Base-by-base conservation (phyloP, 164 flowering plant genomes). In the Pachysandra terminalis region DNA sequence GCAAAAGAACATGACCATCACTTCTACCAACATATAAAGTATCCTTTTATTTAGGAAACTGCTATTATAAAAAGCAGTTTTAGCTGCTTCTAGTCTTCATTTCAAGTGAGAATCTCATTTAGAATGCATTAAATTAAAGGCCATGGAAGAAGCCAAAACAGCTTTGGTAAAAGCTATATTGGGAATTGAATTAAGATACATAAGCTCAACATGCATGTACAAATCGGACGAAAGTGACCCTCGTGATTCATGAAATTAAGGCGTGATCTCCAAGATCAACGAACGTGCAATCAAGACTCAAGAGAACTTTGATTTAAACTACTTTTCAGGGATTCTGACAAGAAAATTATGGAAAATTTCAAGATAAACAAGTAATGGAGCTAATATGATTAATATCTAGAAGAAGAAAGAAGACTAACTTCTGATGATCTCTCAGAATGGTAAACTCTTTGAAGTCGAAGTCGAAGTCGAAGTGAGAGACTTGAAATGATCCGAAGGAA, bases 391-490 rank as follows among this genome's bases (percentile, higher is more conserved):
- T 3, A 56, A 25, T 21, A 56, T 12, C 12, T 13, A 23, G 25
- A 41, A 7, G 52, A 64, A 59, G 37, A 51, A 63, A 59, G 26
- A 64, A 48, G 61, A 73, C 56, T 66, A n/a, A 69, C 76, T 61
- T 55, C n/a, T 8, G 48, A 59, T 56, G 37, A 51, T n/a, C 13
- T 60, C 70, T 88, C 85, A 92, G 73, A 92, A 92, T 24, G 97
- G 97, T 63, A 92, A 73, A 81, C 98, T 95, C 86, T 95, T 95
- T n/a, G 98, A 95, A 28, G 98, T 91, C 4, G 96, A 83, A 56
- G 98, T 91, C 4, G 96, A 83, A 56, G 87, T 82, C 0, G 78
- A 17, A 3, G 91, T 83, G 69, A 91, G 89, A 13, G 97, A 69
- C 81, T 85, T 88, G 77, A 93, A 82, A 74, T 88, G 97, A 45